Evolutionary conservation across 139 green algal genomes (phyloP).

Genomic region (Micractinium sp.): DNA sequence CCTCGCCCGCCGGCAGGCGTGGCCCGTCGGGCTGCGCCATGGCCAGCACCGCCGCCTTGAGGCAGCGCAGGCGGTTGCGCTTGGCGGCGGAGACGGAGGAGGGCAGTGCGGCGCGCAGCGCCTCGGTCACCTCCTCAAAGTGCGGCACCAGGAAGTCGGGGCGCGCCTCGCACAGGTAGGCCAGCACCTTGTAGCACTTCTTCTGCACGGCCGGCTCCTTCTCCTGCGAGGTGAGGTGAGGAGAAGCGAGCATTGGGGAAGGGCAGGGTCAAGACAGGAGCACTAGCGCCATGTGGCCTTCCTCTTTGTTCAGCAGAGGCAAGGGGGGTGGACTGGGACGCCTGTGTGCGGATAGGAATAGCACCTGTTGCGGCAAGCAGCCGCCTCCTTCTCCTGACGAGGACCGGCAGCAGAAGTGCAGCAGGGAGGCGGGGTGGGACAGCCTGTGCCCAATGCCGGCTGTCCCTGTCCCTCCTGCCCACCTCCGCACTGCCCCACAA

Average conservation of each 20-base stretch:
- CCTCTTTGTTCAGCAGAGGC: no score
- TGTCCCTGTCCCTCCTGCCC: no score
- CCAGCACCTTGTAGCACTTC: conserved; percentile 92
- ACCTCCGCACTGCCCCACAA: not conserved
- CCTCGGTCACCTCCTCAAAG: conserved; percentile 59
- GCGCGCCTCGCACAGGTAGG: conserved; percentile 67
- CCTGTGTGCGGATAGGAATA: no score
- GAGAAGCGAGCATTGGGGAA: not conserved
- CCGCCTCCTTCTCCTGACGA: no score
- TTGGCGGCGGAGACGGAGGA: conserved; percentile 70
- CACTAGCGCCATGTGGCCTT: no score
- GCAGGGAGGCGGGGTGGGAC: no score
- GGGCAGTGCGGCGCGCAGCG: conserved; percentile 53
- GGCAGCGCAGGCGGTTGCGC: conserved; percentile 82
- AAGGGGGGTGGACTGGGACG: no score
- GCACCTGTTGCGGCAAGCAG: no score
- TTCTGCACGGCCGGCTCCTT: conserved; percentile 89
- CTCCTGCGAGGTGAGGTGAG: conserved; percentile 47
- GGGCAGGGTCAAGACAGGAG: not conserved
- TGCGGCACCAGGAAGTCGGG: conserved; percentile 49
- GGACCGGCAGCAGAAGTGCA: no score
- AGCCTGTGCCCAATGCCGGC: no score
- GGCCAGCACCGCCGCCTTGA: conserved; percentile 57
- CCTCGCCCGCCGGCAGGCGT: conserved; percentile 6
- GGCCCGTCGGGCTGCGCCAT: conserved; percentile 35